Evolutionary conservation across 306 rosid species (phyloP), one percentile per base, ranked within the genome.

Genomic region (Malus sieversii): DNA sequence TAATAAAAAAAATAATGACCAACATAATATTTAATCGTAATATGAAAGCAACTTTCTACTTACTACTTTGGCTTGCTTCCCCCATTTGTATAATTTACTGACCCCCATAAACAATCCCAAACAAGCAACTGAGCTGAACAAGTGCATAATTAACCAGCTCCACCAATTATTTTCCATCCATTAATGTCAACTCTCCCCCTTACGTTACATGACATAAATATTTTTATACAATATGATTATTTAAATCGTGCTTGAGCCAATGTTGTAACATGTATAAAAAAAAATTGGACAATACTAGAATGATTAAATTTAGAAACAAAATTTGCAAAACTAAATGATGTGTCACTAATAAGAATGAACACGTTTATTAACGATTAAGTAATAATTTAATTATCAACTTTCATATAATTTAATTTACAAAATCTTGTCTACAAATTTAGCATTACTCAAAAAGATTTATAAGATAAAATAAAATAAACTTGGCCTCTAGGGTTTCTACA

Each of bases 381-480:
- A 38, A 38, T 38, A 38, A 38, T 38, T 3, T 0, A 38, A 0
- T 38, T 6, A 38, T 38, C 9, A 38, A 38, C 42, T 38, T 38
- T 0, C 0, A 7, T 38, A 1, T 38, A 0, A 35, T 35, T 35
- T 35, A 7, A 0, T 35, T 35, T 35, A 0, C 40, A 35, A 35
- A 35, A 35, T 35, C 9, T 6, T 35, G 40, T 35, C 9, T 7
- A 7, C 9, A 38, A 35, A 38, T 38, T 38, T 38, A 7, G 42
- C 10, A 38, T 38, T 38, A 38, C 42, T 38, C 1, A 63, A 13
- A 14, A 6, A 12, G 2, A 25, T 5, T 3, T 3, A 30, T 15
- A 30, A 33, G 3, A 33, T 8, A 33, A 10, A 0, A 33, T 8
- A 33, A 10, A 0, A 66, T 38, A 33, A 20, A 35, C 3, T 15